Base-by-base conservation (phyloP, 768 basidiomycete species). In the Austroboletus eburneus region DNA sequence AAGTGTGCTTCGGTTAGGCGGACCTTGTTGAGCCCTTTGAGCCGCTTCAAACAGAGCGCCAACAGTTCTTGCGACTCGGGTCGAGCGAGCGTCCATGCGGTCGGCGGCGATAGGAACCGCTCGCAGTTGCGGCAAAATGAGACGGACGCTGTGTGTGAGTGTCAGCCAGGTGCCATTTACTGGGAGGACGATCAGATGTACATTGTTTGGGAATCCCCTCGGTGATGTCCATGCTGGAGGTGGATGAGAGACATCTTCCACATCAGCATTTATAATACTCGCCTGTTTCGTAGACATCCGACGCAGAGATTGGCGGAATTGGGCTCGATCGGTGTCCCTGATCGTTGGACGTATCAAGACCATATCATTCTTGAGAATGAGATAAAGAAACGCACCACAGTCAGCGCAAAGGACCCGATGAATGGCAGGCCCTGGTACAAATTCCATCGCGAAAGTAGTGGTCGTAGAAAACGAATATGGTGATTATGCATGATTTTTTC, bases 1-100 rank as follows among this genome's bases (percentile, higher is more conserved):
- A 98, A 98, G 53, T 92, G 90, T 2, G 96, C 96, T 52, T 98
- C 95, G n/a, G 96, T 94, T 35, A 99, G 70, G 40, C 95, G 87
- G 22, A 98, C 92, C 73, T 91, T 94, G 58, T 82, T 85, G 20
- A 98, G 74, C 3, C 93, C 93, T 63, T 94, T 95, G 58, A 98
- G 81, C 66, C 94, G 95, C 64, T 89, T 91, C 48, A 99, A 70
- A 66, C 96, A 98, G 47, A 98, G 84, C 3, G 95, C 89, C 25
- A 99, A 77, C 21, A 99, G 76, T 62, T 98, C 94, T 43, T 95
- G 72, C 1, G 91, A 95, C 72, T 99, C 96, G 0, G 88, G 90
- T 46, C 80, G 80, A 20, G 87, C 91, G 39, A 83, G 76, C 4
- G 81, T 77, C 96, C 96, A 99, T 51, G 86, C 72, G 35, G 78